Evolutionary conservation across 169 alveolate genomes (phyloP), one percentile per base, ranked within the genome.

Genomic region (Eimeria sp.): DNA sequence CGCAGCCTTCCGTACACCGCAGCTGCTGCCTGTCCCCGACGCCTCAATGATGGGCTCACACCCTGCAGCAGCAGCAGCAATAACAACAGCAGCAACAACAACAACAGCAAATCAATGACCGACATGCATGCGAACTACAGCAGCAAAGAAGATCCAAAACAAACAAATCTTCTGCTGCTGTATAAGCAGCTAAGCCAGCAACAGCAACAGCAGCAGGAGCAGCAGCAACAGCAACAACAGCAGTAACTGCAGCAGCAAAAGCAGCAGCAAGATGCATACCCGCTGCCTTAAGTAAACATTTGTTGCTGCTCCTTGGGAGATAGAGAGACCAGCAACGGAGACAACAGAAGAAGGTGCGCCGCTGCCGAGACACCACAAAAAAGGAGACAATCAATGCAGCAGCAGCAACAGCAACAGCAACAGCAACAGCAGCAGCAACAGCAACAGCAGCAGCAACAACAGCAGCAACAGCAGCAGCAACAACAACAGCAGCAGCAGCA

Each of bases 11-110:
- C 78, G 61, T 84, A 84, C 57, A 61, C 75, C 27, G 78, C 58
- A 47, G 92, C 80, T 84, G 80, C 92, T 54, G 92, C 92, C 43
- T 54, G 92, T 0, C 80, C 30, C 9, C 92, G 61, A 25, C 92
- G 92, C 54, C 78, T 65, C 78, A 84, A 58, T 20, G 92, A 84
- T 9, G 92, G 80, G 92, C 92, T 84, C 47, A 84, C 58, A 34
- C 80, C 92, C 92, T 84, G 92, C 92, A 84, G 92, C 89, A 82
- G 89, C 73, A 51, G 43, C 51, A 49, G 89, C 89, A 82, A 73
- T 73, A 49, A 51, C 63, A 43, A 63, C 54, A 75, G 63, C 84
- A 73, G 84, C 84, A 73, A 57, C 84, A 82, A 54, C 90, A 49
- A 27, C 72, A 82, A 30, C 90, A 82, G 90, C 90, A 82, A 54